These are phyloP conservation scores for Hypoxylon fragiforme DNA, from an alignment of 495 filamentous ascomycete species.

Conservation along the genomic window DNA sequence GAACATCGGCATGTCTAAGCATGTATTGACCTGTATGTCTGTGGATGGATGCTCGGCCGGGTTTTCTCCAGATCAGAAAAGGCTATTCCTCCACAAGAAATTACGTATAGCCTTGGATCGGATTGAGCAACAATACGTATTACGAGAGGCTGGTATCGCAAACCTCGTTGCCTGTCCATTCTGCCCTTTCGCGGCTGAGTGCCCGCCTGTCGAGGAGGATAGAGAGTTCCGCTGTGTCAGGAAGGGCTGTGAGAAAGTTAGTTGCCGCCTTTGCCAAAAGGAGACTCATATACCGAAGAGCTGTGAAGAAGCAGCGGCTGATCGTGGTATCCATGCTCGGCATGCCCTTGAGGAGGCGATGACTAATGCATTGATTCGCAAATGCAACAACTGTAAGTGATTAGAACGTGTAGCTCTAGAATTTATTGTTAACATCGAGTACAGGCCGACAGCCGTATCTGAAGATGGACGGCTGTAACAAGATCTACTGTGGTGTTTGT, in stretches of 20 bases:
- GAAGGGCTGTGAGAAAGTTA: conserved; percentile 64
- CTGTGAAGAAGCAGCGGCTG: conserved; percentile 69
- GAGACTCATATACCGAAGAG: conserved; percentile 74
- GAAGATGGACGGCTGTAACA: conserved; percentile 84
- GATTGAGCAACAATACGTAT: conserved; percentile 68
- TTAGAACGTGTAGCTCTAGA: not conserved
- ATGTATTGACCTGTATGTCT: conserved; percentile 60
- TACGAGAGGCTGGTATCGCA: conserved; percentile 66
- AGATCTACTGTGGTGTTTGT: conserved; percentile 71
- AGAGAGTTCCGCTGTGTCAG: conserved; percentile 75
- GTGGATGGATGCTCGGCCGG: conserved; percentile 48
- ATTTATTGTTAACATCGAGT: conserved; percentile 30
- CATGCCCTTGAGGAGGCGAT: conserved; percentile 81
- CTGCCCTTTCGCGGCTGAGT: conserved; percentile 78
- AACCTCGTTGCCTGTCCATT: conserved; percentile 76
- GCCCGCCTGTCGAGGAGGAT: conserved; percentile 66
- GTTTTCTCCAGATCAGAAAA: conserved; percentile 52
- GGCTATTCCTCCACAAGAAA: conserved; percentile 61
- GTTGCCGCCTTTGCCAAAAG: conserved; percentile 73
- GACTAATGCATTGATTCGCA: conserved; percentile 75
- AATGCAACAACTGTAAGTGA: conserved; percentile 65
- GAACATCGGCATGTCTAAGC: conserved; percentile 65
- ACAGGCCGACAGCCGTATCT: conserved; percentile 63
- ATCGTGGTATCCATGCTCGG: conserved; percentile 58
- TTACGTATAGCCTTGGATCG: conserved; percentile 61